phyloP scores from a whole-genome alignment of 208 protist genomes.

The Cochliopodium minus region DNA sequence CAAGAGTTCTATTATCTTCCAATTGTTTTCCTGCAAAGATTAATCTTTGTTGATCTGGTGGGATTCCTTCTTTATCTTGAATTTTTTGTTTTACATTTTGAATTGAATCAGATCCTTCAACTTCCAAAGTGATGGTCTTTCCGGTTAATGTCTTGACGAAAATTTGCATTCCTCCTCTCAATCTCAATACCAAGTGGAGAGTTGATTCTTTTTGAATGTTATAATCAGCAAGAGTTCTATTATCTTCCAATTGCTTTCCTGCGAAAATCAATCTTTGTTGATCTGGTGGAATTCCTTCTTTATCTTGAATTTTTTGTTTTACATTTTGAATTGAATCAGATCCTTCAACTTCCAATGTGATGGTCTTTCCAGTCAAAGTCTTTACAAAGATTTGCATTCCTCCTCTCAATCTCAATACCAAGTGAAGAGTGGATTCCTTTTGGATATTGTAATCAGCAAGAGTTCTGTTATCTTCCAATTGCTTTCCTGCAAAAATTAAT shows the following conservation, averaged over 20 bases:
- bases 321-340: conserved; percentile 16
- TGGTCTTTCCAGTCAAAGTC: conserved; percentile 24
- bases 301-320: conserved; percentile 22
- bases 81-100: too few species aligned
- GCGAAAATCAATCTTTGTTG: conserved; percentile 55
- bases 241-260: conserved; percentile 70
- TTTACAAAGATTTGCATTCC: conserved; percentile 30
- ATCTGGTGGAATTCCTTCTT: conserved; percentile 25
- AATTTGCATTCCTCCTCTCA: conserved; percentile 37
- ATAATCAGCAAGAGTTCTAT: conserved; percentile 59
- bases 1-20: too few species aligned
- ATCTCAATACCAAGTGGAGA: conserved; percentile 64
- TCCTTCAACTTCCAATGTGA: conserved; percentile 16
- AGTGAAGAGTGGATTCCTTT: conserved; percentile 72
- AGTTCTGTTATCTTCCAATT: conserved; percentile 63
- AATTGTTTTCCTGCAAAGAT: too few species aligned
- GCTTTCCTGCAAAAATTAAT: conserved; percentile 66
- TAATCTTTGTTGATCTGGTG: too few species aligned
- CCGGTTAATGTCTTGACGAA: too few species aligned
- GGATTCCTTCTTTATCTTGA: too few species aligned
- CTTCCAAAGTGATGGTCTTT: too few species aligned
- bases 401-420: conserved; percentile 58
- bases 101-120: too few species aligned
- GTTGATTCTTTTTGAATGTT: conserved; percentile 77
- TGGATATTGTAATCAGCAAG: conserved; percentile 70